These are phyloP conservation scores for Talaromyces pinophilus DNA, from an alignment of 2,329 filamentous ascomycete species.

Conservation along the genomic window DNA sequence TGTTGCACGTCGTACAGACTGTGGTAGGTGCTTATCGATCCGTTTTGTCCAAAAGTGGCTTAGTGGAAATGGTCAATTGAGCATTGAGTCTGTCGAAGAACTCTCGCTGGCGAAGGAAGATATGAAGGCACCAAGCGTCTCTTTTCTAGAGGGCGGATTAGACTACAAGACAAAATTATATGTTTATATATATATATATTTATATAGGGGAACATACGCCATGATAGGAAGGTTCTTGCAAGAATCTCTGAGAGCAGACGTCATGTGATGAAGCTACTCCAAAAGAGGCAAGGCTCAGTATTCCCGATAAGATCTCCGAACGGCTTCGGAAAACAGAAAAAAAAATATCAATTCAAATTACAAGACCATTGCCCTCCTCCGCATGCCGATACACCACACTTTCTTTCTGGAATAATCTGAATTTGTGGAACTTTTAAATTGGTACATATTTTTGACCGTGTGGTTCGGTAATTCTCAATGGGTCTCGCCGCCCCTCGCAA, in stretches of 20 bases:
- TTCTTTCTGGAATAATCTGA: background rate
- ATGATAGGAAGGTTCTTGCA: background rate
- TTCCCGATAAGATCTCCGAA: background rate
- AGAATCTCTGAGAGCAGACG: background rate
- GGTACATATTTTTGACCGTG: background rate
- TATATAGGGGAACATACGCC: background rate
- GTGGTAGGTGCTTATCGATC: slow-evolving; percentile 7
- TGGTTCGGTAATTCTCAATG: slow-evolving; percentile 51
- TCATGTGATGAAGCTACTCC: slow-evolving; percentile 11
- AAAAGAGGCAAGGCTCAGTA: background rate
- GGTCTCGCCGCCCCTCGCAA: slow-evolving; percentile 69
- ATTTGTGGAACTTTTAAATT: background rate
- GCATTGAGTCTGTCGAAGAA: background rate
- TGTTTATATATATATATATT: background rate
- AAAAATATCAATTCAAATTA: background rate
- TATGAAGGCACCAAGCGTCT: background rate
- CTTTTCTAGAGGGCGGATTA: too few relatives aligned
- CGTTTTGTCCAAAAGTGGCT: background rate
- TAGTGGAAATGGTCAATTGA: background rate
- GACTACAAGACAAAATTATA: background rate
- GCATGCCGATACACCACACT: background rate
- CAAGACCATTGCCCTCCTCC: background rate
- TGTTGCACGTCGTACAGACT: background rate
- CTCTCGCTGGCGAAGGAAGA: background rate
- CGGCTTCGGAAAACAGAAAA: background rate